A percentile compares a stretch with the other conserved stretches of the same genome.
Conservation (phyloP, 768 basidiomycete genomes). For the Collybiopsis luxurians region DNA sequence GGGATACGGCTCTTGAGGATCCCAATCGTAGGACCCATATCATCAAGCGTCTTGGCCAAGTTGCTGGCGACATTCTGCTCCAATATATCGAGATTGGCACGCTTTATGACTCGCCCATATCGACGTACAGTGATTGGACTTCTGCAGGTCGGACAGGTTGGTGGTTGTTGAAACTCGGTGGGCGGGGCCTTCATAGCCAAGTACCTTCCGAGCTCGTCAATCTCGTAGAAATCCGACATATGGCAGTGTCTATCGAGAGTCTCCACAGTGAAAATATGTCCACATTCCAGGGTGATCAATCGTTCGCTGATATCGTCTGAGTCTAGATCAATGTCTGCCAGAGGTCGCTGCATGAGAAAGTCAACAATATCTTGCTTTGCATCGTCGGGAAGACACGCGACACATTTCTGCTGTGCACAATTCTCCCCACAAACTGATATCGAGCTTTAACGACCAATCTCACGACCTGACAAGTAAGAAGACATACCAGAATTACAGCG, state of each 20-base stretch:
- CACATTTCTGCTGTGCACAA: conserved; percentile 55
- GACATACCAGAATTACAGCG: conserved; percentile 61
- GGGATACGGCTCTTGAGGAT: conserved; percentile 22
- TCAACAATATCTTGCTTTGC: conserved; percentile 49
- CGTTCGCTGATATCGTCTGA: conserved; percentile 41
- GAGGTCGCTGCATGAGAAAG: conserved; percentile 48
- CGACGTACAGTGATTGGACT: conserved; percentile 52
- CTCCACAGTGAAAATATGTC: conserved; percentile 69
- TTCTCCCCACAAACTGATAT: conserved; percentile 64
- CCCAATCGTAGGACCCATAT: conserved; percentile 25
- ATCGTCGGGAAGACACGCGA: conserved; percentile 40
- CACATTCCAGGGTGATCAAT: conserved; percentile 58
- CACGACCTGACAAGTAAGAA: neutral
- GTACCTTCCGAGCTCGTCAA: conserved; percentile 36
- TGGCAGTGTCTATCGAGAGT: conserved; percentile 61
- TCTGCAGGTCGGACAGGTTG: conserved; percentile 64
- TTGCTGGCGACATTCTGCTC: conserved; percentile 58
- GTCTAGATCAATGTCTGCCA: conserved; percentile 46
- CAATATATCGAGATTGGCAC: conserved; percentile 60
- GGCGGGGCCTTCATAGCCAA: conserved; percentile 40
- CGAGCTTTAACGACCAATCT: too few species aligned
- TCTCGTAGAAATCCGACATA: conserved; percentile 49
- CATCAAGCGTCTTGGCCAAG: conserved; percentile 44
- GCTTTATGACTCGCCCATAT: conserved; percentile 61
- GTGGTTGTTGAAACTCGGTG: conserved; percentile 35